Conservation (phyloP, 176 grass and related monocot species). For the Aegilops sharonensis region DNA sequence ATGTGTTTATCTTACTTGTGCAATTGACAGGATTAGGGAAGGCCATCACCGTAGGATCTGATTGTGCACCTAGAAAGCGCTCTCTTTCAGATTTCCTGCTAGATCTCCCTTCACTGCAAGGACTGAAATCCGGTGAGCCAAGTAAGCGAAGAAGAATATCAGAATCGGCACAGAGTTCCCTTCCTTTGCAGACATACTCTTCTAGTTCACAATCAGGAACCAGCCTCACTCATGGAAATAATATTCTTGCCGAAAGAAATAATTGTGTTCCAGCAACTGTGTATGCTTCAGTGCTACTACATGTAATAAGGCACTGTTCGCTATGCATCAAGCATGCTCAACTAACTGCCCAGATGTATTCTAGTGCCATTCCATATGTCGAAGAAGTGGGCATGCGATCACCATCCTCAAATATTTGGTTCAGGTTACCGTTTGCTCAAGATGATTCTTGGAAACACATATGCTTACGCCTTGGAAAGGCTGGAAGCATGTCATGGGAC, state of each 20-base stretch:
- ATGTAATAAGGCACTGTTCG: conserved; percentile 82
- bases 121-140: conserved; percentile 39
- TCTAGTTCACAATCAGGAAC: conserved; percentile 43
- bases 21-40: conserved; percentile 41
- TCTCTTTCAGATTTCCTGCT: conserved; percentile 62
- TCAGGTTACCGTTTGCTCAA: conserved; percentile 76
- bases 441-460: conserved; percentile 98
- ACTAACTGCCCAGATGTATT: conserved; percentile 93
- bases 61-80: conserved; percentile 59
- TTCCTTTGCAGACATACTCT: conserved; percentile 47
- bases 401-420: conserved; percentile 87
- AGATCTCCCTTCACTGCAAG: conserved; percentile 62
- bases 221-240: conserved; percentile 50
- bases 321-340: conserved; percentile 96
- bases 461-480: conserved; percentile 87
- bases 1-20: conserved; percentile 36
- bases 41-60: conserved; percentile 25
- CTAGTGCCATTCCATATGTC: conserved; percentile 80
- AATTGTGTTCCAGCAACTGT: conserved; percentile 60
- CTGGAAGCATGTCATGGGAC: conserved; percentile 98
- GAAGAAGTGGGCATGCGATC: conserved; percentile 81
- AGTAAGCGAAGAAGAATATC: conserved; percentile 64
- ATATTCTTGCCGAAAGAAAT: conserved; percentile 66
- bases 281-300: conserved; percentile 79
- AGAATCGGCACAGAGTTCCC: conserved; percentile 30